Percentiles rank a stretch among this genome's conserved stretches.
phyloP scores from a whole-genome alignment of 2,329 filamentous ascomycete genomes.

The Aspergillus sp. region DNA sequence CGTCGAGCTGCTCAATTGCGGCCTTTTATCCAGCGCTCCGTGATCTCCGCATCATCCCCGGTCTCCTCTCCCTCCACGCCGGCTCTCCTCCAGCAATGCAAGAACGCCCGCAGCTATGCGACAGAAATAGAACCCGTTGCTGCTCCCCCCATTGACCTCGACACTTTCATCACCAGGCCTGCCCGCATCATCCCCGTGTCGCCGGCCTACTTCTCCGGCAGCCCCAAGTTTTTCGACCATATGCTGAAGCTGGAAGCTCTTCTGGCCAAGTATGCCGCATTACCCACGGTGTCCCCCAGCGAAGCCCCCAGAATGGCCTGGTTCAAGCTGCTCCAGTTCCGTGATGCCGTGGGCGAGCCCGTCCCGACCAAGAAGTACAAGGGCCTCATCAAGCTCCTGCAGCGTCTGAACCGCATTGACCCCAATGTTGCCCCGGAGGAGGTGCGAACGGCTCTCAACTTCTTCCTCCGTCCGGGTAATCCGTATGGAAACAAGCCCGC shows the following conservation, averaged over 20 bases:
- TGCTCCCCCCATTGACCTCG: slow-evolving; percentile 39
- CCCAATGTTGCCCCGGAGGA: slow-evolving; percentile 72
- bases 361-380: slow-evolving; percentile 78
- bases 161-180: slow-evolving; percentile 36
- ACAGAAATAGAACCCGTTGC: slow-evolving; percentile 28
- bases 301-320: slow-evolving; percentile 76
- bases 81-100: slow-evolving; percentile 19
- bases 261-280: slow-evolving; percentile 68
- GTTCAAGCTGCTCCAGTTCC: slow-evolving; percentile 77
- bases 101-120: slow-evolving; percentile 30
- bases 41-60: slow-evolving; percentile 20
- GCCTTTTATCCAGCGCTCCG: slow-evolving; percentile 47
- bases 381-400: slow-evolving; percentile 72
- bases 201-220: slow-evolving; percentile 91
- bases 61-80: slow-evolving; percentile 18
- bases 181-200: slow-evolving; percentile 80
- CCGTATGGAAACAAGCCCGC: slow-evolving; percentile 66
- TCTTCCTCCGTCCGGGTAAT: slow-evolving; percentile 75
- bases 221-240: slow-evolving; percentile 82
- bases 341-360: slow-evolving; percentile 67
- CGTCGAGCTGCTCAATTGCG: slow-evolving; percentile 36
- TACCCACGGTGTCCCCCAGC: slow-evolving; percentile 68
- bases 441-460: slow-evolving; percentile 64
- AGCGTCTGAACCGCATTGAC: slow-evolving; percentile 82
- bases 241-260: slow-evolving; percentile 73